Evolutionary conservation across 179 eudicot genomes (phyloP).

Genomic region (Spinacia oleracea): DNA sequence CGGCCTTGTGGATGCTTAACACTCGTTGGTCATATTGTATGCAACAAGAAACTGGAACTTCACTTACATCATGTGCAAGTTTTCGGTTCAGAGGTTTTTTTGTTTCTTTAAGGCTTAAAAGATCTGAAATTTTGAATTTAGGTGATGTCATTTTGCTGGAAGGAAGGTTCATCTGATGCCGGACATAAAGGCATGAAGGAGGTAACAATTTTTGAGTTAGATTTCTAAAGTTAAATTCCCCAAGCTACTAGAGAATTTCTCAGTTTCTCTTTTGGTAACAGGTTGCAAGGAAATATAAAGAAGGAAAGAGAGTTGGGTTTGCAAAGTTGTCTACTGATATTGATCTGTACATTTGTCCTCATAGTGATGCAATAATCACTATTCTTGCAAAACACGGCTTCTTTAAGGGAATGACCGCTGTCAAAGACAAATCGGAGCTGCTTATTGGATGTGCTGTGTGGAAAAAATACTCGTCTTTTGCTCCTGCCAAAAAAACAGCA

Average conservation of each 20-base stretch:
- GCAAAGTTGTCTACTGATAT: constrained; percentile 60
- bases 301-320: constrained; percentile 62
- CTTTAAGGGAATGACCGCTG: constrained; percentile 62
- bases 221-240: background rate
- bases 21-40: background rate
- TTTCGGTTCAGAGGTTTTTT: background rate
- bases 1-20: background rate
- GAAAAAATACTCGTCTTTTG: constrained; percentile 49
- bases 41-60: background rate
- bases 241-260: background rate
- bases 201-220: constrained; percentile 33
- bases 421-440: constrained; percentile 49
- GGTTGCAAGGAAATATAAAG: constrained; percentile 64
- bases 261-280: constrained; percentile 23
- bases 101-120: background rate
- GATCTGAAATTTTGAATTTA: constrained; percentile 26
- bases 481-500: constrained; percentile 35
- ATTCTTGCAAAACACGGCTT: constrained; percentile 76
- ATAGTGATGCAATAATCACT: constrained; percentile 57
- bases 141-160: constrained; percentile 69
- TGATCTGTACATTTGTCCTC: constrained; percentile 78
- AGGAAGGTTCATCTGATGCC: constrained; percentile 56
- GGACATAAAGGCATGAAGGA: constrained; percentile 58
- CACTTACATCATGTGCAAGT: background rate
- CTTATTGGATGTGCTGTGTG: constrained; percentile 82